phyloP scores from a whole-genome alignment of 306 rosid species.

The Heteromeles arbutifolia region DNA sequence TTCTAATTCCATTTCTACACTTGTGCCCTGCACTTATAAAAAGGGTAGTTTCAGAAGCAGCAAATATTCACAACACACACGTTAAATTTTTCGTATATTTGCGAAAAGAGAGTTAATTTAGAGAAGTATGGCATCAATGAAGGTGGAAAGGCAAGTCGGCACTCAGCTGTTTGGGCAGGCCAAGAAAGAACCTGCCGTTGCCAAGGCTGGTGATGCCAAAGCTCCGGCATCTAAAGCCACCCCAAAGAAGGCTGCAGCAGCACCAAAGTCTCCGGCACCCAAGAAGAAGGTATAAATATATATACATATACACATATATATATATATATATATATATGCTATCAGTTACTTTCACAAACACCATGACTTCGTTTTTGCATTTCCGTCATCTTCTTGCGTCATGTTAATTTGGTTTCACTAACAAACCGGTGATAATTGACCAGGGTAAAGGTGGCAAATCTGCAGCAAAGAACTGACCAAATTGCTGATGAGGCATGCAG shows the following conservation, averaged over 20 bases:
- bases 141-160: slow-evolving; percentile 33
- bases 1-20: slow-evolving; percentile 23
- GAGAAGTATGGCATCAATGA: slow-evolving; percentile 35
- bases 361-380: background rate
- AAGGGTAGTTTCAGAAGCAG: background rate
- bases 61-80: background rate
- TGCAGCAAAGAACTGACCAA: slow-evolving; percentile 40
- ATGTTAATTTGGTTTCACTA: background rate
- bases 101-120: background rate
- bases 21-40: slow-evolving; percentile 14
- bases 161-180: slow-evolving; percentile 37
- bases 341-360: background rate
- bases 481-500: background rate
- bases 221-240: slow-evolving; percentile 41
- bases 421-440: background rate
- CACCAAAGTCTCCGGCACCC: slow-evolving; percentile 48
- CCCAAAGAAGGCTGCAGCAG: slow-evolving; percentile 48
- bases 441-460: slow-evolving; percentile 71
- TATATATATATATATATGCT: too few relatives aligned
- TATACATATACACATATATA: too few relatives aligned
- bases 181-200: slow-evolving; percentile 33
- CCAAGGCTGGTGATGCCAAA: slow-evolving; percentile 26
- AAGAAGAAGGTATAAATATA: slow-evolving; percentile 50
- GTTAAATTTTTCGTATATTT: background rate
- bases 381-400: background rate